Base-by-base conservation (phyloP, 805 yeast species). In the Wickerhamiella sergipiensis region DNA sequence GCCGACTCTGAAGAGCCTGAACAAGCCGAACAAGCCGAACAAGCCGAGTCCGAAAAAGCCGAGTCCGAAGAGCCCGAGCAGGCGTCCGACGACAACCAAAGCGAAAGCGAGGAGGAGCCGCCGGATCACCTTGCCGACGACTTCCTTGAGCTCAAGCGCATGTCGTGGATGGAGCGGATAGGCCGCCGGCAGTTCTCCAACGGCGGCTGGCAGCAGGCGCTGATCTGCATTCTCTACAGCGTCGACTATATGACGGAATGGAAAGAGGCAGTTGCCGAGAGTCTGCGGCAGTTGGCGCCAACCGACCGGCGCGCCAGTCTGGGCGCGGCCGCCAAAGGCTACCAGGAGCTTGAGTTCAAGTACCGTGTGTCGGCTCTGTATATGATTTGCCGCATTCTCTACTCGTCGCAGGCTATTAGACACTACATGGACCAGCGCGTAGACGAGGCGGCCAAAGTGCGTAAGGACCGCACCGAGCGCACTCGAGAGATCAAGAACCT, bases 161-260 rank as follows among this genome's bases (percentile, higher is more conserved):
- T 22, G 22, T 23, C 57, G 6, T 92, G 97, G 96, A 77, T 80
- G 52, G 94, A 84, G 29, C 71, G 94, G 42, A 71, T 90, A 18
- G 75, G 80, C 13, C 80, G 77, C 50, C 77, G 95, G 50, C 76
- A 77, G 55, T 92, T 85, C 64, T 79, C 75, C 58, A 88, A 86
- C 59, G 95, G 95, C 3, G 79, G 79, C 50, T 90, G 97, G 96
- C 82, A 86, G 58, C 73, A 83, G 42, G 76, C 83, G 43, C 64
- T 89, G 43, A 64, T 88, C 47, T 95, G 95, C 31, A 71, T 88
- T 2, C 71, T 89, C 43, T 77, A 79, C 19, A 70, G 73, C 47
- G 78, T 79, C 15, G 78, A 79, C 45, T 73, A 79, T 55, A 71
- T 80, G 40, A 78, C 80, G 1, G 74, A 73, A 13, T 83, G 77